phyloP scores from a whole-genome alignment of 208 protist species.

The Leishmania major region DNA sequence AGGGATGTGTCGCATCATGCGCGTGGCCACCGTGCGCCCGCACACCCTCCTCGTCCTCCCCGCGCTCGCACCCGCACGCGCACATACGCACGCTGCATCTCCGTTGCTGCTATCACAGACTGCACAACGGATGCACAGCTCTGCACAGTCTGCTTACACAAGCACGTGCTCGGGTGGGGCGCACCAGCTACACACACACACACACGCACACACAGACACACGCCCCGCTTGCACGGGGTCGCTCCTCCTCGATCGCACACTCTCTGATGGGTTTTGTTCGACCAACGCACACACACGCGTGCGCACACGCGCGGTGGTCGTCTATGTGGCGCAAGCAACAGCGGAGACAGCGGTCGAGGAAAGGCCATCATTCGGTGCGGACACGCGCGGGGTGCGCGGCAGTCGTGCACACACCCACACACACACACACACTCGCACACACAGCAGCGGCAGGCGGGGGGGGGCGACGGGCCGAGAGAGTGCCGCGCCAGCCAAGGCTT shows the following conservation, averaged over 20 bases:
- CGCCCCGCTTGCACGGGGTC: too few species aligned
- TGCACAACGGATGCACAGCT: neutral
- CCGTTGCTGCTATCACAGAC: constrained; percentile 34
- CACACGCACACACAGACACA: too few species aligned
- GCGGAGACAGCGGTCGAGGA: neutral
- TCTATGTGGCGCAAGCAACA: neutral
- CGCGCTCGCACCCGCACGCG: too few species aligned
- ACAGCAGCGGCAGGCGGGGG: neutral
- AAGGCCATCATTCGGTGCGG: neutral
- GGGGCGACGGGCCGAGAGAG: neutral
- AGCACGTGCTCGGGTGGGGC: too few species aligned
- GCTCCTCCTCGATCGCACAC: too few species aligned
- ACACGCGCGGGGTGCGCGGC: neutral
- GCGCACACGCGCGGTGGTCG: too few species aligned
- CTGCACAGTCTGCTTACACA: too few species aligned
- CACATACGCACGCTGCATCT: constrained; percentile 10
- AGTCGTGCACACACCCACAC: neutral
- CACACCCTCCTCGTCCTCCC: neutral
- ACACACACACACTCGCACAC: neutral
- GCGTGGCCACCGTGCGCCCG: too few species aligned
- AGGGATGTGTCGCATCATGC: too few species aligned
- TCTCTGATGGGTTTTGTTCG: too few species aligned
- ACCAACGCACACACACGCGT: too few species aligned
- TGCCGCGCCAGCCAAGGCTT: neutral
- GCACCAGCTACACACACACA: too few species aligned